Base-by-base conservation (phyloP, 306 rosid genomes). In the Notholithocarpus densiflorus region DNA sequence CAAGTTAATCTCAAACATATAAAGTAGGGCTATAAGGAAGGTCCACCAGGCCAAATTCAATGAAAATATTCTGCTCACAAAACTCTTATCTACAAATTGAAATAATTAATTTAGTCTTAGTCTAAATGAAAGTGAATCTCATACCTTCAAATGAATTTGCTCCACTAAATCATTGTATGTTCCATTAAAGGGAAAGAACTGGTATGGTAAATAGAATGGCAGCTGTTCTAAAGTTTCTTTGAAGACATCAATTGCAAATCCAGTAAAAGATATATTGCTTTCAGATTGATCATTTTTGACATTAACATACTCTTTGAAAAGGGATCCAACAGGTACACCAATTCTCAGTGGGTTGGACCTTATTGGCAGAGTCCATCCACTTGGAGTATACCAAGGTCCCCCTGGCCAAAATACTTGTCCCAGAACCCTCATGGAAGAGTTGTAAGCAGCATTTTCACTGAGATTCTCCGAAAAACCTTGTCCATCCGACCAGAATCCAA, bases 401-500 rank as follows among this genome's bases (percentile, higher is more conserved):
- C 89, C 91, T 14, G 89, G 92, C 89, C 86, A 86, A 45, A 84
- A 27, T n/a, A 89, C 80, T 57, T 70, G 78, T 52, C 83, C 84
- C 17, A 84, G 56, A 72, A 37, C 73, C 64, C 29, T 72, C 87
- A 89, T 84, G 8, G 85, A 86, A 76, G 72, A 37, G 26, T 8
- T 48, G 45, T 60, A 17, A 72, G 68, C 21, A 21, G 77, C 55
- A 19, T 15, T 64, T 78, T 73, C 64, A 15, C 54, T 56, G 51
- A 70, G 20, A 26, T 21, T 21, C 5, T 14, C 1, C 6, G 87
- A 75, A 75, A 86, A 89, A 52, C 84, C 82, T 32, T 48, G 26
- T 72, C 71, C 81, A 19, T 86, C 77, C 32, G 89, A 82, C 92
- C 90, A 89, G 68, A 86, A 88, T 4, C 92, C 89, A 14, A 86